These are phyloP conservation scores for Calonectria honghensis DNA, from an alignment of 2,329 filamentous ascomycete genomes.

Conservation along the genomic window DNA sequence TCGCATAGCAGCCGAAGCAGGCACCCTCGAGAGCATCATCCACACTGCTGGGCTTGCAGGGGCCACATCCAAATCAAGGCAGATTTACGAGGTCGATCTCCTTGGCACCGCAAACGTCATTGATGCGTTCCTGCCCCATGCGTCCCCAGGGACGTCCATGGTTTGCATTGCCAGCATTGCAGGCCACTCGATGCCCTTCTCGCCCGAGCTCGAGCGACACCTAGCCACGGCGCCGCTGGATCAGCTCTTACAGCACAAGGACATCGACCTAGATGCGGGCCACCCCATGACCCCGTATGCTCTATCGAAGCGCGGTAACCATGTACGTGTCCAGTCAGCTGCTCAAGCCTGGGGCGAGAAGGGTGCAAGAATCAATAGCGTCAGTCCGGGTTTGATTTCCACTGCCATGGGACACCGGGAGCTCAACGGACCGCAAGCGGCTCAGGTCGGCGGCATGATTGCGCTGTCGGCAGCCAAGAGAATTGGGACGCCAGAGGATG, in stretches of 20 bases:
- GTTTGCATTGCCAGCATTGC: conserved; percentile 14
- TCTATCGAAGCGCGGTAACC: not conserved
- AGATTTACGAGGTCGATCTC: conserved; percentile 6
- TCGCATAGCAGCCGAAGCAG: not conserved
- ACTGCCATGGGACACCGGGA: conserved; percentile 9
- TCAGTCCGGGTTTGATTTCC: conserved; percentile 10
- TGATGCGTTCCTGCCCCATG: not conserved
- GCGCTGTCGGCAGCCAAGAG: not conserved
- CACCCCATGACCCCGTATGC: not conserved
- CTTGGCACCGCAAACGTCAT: conserved; percentile 8
- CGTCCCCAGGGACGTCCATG: not conserved
- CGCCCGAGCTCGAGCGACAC: conserved; percentile 2
- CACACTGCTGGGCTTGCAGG: not conserved
- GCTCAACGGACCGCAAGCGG: not conserved
- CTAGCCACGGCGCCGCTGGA: not conserved
- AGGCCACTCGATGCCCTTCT: not conserved
- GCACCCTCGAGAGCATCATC: conserved; percentile 2
- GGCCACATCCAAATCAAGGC: not conserved
- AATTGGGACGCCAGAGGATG: conserved; percentile 1
- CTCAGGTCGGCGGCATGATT: not conserved
- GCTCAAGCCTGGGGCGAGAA: conserved; percentile 1
- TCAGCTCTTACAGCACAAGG: not conserved
- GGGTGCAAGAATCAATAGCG: conserved; percentile 7
- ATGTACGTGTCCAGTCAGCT: not conserved
- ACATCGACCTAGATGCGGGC: not conserved